Percentiles rank a stretch among this genome's conserved stretches.
Evolutionary conservation across 2,329 filamentous ascomycete species (phyloP).

Genomic region (Sporothrix euskadiensis): DNA sequence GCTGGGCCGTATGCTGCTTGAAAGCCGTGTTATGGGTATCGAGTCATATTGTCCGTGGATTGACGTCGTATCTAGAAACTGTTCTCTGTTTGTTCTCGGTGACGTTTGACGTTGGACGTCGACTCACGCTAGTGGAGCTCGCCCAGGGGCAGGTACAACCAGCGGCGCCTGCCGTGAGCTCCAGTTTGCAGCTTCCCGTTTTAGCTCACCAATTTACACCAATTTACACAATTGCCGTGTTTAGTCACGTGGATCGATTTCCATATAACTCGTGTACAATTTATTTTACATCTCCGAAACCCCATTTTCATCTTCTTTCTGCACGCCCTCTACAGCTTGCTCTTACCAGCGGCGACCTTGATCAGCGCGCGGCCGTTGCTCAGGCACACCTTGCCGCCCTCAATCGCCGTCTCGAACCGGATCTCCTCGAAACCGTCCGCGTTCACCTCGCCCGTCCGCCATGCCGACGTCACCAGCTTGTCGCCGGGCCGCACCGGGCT

Average conservation of each 20-base stretch:
- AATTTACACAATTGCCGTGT: not conserved
- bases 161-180: not conserved
- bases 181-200: not conserved
- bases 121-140: slow-evolving; percentile 1
- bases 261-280: not conserved
- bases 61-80: not conserved
- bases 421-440: slow-evolving; percentile 80
- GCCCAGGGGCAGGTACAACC: not conserved
- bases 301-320: not conserved
- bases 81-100: not conserved
- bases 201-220: not conserved
- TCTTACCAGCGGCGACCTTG: slow-evolving; percentile 61
- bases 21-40: not conserved
- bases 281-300: slow-evolving; percentile 1
- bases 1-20: not conserved
- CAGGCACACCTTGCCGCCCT: slow-evolving; percentile 79
- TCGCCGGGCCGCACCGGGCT: slow-evolving; percentile 81
- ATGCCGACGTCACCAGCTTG: slow-evolving; percentile 77
- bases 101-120: not conserved
- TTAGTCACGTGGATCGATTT: slow-evolving; percentile 5
- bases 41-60: not conserved
- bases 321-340: slow-evolving; percentile 57
- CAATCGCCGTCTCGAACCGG: slow-evolving; percentile 74
- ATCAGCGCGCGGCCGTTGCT: slow-evolving; percentile 84
- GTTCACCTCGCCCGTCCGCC: slow-evolving; percentile 79